Evolutionary conservation across 192 early-diverging fungal genomes (phyloP).

Genomic region (Coemansia sp.): DNA sequence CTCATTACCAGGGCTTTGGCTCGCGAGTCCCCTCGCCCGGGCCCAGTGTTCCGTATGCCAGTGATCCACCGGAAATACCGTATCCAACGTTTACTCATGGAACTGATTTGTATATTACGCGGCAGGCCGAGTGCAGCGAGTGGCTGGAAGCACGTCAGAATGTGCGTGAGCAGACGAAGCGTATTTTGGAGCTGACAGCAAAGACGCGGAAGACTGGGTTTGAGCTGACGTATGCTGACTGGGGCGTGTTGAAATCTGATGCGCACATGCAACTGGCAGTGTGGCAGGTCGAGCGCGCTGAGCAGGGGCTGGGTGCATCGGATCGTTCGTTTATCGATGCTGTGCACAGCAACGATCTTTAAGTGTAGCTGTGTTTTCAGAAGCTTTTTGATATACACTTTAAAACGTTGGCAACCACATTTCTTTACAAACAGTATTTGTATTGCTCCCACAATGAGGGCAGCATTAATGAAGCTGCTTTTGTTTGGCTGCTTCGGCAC

Average conservation of each 20-base stretch:
- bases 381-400: too few relatives aligned
- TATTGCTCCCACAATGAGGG: background rate
- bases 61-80: conserved; percentile 9
- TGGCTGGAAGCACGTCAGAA: conserved; percentile 39
- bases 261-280: conserved; percentile 38
- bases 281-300: conserved; percentile 53
- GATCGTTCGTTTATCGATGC: conserved; percentile 22
- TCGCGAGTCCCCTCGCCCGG: conserved; percentile 37
- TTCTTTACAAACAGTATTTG: background rate
- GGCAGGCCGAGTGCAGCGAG: conserved; percentile 20
- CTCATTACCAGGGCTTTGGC: conserved; percentile 10
- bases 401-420: too few relatives aligned
- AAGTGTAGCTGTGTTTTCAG: too few relatives aligned
- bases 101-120: conserved; percentile 38
- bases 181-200: conserved; percentile 30
- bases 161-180: conserved; percentile 33
- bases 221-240: conserved; percentile 31
- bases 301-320: conserved; percentile 34
- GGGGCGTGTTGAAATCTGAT: conserved; percentile 41
- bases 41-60: conserved; percentile 4
- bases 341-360: conserved; percentile 9
- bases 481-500: background rate
- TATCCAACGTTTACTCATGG: conserved; percentile 20
- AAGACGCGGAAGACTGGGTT: conserved; percentile 31
- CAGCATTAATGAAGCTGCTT: background rate